Base-by-base conservation (phyloP, 2,329 filamentous ascomycete species). In the Microsporum canis region DNA sequence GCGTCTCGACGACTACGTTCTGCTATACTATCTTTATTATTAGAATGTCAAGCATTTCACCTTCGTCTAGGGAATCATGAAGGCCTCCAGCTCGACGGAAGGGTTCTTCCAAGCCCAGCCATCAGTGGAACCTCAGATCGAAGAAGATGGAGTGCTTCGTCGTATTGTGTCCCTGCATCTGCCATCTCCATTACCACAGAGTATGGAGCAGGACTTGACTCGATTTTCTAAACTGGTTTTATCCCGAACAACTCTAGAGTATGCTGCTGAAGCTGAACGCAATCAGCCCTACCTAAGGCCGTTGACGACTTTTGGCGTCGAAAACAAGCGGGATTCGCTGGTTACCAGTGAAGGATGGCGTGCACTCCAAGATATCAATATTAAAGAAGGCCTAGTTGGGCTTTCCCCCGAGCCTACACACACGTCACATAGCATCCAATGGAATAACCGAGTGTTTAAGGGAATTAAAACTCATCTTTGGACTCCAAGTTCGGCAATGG, bases 271-370 rank as follows among this genome's bases (percentile, higher is more conserved):
- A 53, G 62, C 67, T 31, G 67, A 69, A 59, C 61, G 58, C 41
- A 67, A 68, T 51, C 58, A 59, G 5, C 67, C 67, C 0, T 66
- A 64, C 33, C 36, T 69, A 6, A 63, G 63, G 33, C 64, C 67
- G 3, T 63, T 68, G 8, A 66, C 64, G 7, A 67, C 67, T 1
- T 69, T 69, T 36, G 67, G 67, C 8, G 61, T 59, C 2, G 67
- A 69, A 57, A 69, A 69, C 36, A 67, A 64, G 31, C 62, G 65
- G 31, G 66, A 70, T 55, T 61, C 67, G 3, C 55, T 70, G 3
- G 59, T 67, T 14, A 70, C 68, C 3, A 64, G 66, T 14, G 68
- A 69, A 45, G 68, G 68, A 39, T 69, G 68, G 68, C 63, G 68
- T 27, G 47, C 58, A 14, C 62, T 70, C 5, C 66, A 67, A 43